phyloP scores from a whole-genome alignment of 352 stramenopile genomes.

The Peronospora tabacina region DNA sequence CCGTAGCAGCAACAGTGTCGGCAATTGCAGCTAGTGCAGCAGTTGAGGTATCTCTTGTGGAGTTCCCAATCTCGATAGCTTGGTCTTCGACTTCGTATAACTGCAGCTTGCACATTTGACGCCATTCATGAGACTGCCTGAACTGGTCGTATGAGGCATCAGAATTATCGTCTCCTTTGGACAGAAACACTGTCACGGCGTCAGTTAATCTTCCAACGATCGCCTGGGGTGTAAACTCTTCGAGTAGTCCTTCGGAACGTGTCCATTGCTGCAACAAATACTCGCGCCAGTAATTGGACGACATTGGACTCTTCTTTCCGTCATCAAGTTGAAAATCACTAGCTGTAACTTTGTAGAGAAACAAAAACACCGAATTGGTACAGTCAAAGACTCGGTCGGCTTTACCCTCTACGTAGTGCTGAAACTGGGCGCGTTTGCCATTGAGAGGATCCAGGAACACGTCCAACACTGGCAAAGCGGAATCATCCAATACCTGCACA shows the following conservation, averaged over 20 bases:
- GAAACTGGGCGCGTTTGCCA: constrained; percentile 50
- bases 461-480: constrained; percentile 47
- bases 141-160: constrained; percentile 12
- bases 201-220: constrained; percentile 52
- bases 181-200: constrained; percentile 28
- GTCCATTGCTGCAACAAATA: constrained; percentile 51
- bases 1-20: constrained; percentile 13
- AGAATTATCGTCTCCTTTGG: constrained; percentile 2
- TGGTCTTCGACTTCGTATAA: constrained; percentile 4
- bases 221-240: constrained; percentile 63
- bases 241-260: constrained; percentile 21
- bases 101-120: constrained; percentile 25
- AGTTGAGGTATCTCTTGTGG: neutral
- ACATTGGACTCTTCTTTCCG: neutral
- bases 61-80: neutral
- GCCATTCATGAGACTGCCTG: constrained; percentile 23
- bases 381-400: constrained; percentile 39
- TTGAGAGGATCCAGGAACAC: constrained; percentile 67
- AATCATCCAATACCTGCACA: constrained; percentile 38
- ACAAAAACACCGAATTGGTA: constrained; percentile 49
- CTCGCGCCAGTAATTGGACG: constrained; percentile 36
- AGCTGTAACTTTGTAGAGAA: constrained; percentile 39
- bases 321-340: constrained; percentile 5
- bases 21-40: constrained; percentile 10
- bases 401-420: constrained; percentile 28